A percentile compares a stretch with the other conserved stretches of the same genome.
Evolutionary conservation across 2,329 filamentous ascomycete species (phyloP).

Genomic region (Xylaria arbuscula): DNA sequence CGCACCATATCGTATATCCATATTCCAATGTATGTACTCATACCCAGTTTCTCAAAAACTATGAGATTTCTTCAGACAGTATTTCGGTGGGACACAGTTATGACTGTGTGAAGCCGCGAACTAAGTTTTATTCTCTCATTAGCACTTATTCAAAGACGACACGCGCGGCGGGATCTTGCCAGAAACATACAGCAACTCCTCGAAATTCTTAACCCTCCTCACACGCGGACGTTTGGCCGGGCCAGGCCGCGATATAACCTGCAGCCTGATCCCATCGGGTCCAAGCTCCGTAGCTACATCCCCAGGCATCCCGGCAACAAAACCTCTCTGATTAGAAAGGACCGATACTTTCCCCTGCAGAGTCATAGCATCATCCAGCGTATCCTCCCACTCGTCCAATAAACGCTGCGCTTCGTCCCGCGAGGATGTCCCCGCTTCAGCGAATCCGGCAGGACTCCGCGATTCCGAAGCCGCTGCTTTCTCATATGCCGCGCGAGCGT

Average conservation of each 20-base stretch:
- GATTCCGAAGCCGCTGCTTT: slow-evolving; percentile 21
- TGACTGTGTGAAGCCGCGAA: too few relatives aligned
- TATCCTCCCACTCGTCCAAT: not conserved
- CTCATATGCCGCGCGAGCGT: slow-evolving; percentile 37
- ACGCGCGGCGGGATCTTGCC: too few relatives aligned
- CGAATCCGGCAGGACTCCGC: not conserved
- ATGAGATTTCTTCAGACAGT: too few relatives aligned
- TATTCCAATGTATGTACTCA: too few relatives aligned
- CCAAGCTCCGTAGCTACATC: not conserved
- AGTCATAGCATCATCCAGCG: not conserved
- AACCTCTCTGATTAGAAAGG: not conserved
- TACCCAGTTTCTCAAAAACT: too few relatives aligned
- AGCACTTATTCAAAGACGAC: too few relatives aligned
- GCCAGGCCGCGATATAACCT: not conserved
- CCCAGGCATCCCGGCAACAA: not conserved
- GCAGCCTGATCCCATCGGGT: not conserved
- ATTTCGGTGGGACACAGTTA: too few relatives aligned
- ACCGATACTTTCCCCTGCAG: not conserved
- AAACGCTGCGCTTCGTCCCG: not conserved
- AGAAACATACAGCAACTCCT: too few relatives aligned
- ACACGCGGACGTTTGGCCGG: not conserved
- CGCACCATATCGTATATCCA: too few relatives aligned
- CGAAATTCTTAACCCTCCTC: not conserved
- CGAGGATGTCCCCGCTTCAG: slow-evolving; percentile 30
- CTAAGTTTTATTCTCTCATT: too few relatives aligned